Base-by-base conservation (phyloP, 345 rosid species). In the Salix caprea region DNA sequence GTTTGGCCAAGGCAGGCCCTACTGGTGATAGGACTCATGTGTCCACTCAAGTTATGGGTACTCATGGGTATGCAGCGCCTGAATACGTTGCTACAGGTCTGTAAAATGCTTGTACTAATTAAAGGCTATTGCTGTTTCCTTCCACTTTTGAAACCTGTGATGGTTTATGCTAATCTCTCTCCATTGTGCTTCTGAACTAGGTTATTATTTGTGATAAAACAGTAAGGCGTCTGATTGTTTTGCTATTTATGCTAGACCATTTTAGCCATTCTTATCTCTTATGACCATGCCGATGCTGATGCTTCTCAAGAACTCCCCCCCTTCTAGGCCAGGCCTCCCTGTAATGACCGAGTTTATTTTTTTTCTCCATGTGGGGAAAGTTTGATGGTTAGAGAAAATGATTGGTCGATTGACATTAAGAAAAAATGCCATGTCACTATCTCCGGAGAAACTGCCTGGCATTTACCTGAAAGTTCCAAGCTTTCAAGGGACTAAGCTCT, bases 1-100 rank as follows among this genome's bases (percentile, higher is more conserved):
- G 99, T 73, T 67, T 95, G 88, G 99, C 99, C 65, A 95, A 95
- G 87, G 99, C 94, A 36, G 99, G 99, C 70, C 99, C 99, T 30
- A 95, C 97, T 1, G 99, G 99, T 54, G 99, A 92, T 76, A 84
- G 85, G 87, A 95, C 99, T 80, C 99, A 95, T 70, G 99, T 95
- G 44, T 93, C 99, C 48, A 95, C 99, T 60, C 99, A 91, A 81
- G 97, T 95, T 78, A 89, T 95, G 94, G 99, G 99, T 76, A 95
- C 99, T 65, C 97, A 88, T 11, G 99, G 99, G 19, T 95, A 95
- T 66, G 99, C 97, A 18, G 99, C 99, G 7, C 99, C 99, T 61
- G 99, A 95, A 83, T 95, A 95, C 77, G 90, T 95, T 82, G 99
- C 99, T 65, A 95, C 99, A 73, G 98, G 98, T 94, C 56, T 72